Conservation (phyloP, 352 stramenopile genomes). For the Phytophthora chlamydospora region DNA sequence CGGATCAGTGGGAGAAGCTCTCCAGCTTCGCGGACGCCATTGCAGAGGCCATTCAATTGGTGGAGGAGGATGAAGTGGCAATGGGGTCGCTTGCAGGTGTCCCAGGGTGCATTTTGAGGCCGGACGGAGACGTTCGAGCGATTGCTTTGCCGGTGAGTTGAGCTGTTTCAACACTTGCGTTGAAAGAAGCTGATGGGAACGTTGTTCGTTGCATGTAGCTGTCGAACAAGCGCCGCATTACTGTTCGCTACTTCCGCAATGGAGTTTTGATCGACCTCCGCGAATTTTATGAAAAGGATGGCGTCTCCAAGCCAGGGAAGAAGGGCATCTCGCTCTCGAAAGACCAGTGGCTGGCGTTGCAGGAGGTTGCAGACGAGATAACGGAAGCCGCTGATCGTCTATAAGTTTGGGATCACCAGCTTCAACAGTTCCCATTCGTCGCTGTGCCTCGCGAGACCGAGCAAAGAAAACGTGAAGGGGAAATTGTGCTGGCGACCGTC, state of each 20-base stretch:
- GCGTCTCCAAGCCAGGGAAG: constrained; percentile 64
- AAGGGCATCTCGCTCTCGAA: constrained; percentile 82
- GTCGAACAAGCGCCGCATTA: constrained; percentile 59
- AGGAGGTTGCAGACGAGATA: constrained; percentile 39
- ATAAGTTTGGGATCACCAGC: constrained; percentile 14
- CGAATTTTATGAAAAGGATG: constrained; percentile 76
- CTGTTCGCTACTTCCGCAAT: constrained; percentile 54
- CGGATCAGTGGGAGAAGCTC: constrained; percentile 65
- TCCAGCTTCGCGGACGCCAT: constrained; percentile 41
- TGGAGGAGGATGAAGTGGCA: constrained; percentile 51
- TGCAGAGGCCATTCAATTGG: constrained; percentile 47
- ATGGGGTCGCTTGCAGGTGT: constrained; percentile 40
- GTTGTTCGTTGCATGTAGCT: constrained; percentile 38
- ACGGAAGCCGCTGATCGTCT: constrained; percentile 35
- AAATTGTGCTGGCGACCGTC: constrained; percentile 18
- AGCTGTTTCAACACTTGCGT: neutral
- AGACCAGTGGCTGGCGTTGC: constrained; percentile 64
- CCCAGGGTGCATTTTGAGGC: constrained; percentile 34
- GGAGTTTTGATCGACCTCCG: constrained; percentile 67
- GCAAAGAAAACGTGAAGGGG: neutral
- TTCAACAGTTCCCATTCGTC: no score
- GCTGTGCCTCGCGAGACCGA: neutral
- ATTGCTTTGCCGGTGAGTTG: constrained; percentile 62
- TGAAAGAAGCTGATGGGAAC: constrained; percentile 3
- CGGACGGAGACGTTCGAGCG: constrained; percentile 44